Percentiles rank a stretch among this genome's conserved stretches.
These are phyloP conservation scores for Capsicum baccatum DNA, from an alignment of 257 asterid species.

Conservation along the genomic window DNA sequence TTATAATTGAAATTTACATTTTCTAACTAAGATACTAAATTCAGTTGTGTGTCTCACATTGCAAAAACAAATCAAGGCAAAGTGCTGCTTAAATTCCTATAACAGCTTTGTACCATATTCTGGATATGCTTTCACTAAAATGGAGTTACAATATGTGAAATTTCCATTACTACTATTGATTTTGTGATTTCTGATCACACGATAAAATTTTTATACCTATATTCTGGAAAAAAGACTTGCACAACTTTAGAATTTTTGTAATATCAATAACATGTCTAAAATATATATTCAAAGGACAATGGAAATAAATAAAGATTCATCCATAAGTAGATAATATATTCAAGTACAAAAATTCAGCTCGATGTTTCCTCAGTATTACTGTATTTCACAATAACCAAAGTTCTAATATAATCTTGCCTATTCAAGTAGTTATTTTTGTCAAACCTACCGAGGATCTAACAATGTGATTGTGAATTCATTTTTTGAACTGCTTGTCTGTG, in stretches of 20 bases:
- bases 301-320: background rate
- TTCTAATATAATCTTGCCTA: background rate
- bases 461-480: conserved; percentile 9
- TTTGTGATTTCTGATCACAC: background rate
- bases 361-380: background rate
- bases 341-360: background rate
- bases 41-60: too few species aligned
- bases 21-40: too few species aligned
- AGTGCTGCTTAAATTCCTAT: background rate
- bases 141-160: background rate
- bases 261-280: background rate
- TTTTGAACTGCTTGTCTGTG: too few species aligned
- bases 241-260: background rate
- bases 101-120: background rate
- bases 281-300: background rate
- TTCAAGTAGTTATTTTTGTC: background rate
- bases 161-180: background rate
- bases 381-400: background rate
- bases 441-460: background rate
- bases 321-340: background rate
- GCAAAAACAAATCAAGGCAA: background rate
- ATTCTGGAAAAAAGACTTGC: background rate
- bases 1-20: too few species aligned
- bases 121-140: background rate
- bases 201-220: background rate